Percentiles rank a stretch among this genome's conserved stretches.
Evolutionary conservation across 495 filamentous ascomycete species (phyloP).

Genomic region (Daldinia decipiens): DNA sequence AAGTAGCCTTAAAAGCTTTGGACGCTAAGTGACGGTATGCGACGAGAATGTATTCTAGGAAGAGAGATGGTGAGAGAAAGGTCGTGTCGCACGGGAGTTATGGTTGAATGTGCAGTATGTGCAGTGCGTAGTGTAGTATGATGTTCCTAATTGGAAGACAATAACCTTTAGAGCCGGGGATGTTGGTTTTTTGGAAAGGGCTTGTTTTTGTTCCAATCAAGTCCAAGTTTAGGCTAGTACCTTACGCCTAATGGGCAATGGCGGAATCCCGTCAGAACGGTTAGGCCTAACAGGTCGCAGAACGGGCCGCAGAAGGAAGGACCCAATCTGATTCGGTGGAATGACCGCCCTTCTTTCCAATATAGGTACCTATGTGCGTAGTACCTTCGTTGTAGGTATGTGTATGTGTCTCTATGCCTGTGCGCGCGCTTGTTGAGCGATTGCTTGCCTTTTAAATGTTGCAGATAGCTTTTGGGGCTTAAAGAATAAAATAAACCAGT

Average conservation of each 20-base stretch:
- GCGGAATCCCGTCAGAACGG: slow-evolving; percentile 45
- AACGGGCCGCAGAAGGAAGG: slow-evolving; percentile 44
- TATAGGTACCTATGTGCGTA: slow-evolving; percentile 6
- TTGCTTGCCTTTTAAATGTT: neutral
- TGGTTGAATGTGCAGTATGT: slow-evolving; percentile 15
- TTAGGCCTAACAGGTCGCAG: slow-evolving; percentile 44
- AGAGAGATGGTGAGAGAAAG: slow-evolving; percentile 4
- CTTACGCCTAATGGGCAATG: slow-evolving; percentile 45
- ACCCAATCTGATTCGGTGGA: slow-evolving; percentile 42
- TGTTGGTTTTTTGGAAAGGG: slow-evolving; percentile 20
- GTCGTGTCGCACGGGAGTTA: slow-evolving; percentile 30
- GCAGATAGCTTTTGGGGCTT: neutral
- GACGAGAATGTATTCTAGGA: slow-evolving; percentile 8
- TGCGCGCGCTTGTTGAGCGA: neutral
- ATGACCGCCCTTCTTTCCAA: slow-evolving; percentile 26
- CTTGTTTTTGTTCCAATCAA: slow-evolving; percentile 40
- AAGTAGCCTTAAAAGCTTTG: neutral
- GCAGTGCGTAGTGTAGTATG: slow-evolving; percentile 29
- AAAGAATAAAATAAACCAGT: slow-evolving; percentile 2
- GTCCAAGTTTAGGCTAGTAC: slow-evolving; percentile 42
- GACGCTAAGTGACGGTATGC: neutral
- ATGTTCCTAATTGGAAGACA: slow-evolving; percentile 35
- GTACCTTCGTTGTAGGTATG: neutral
- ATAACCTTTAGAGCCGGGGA: slow-evolving; percentile 25
- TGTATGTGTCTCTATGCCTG: neutral